Evolutionary conservation across 495 filamentous ascomycete species (phyloP).

Genomic region (Talaromyces liani): DNA sequence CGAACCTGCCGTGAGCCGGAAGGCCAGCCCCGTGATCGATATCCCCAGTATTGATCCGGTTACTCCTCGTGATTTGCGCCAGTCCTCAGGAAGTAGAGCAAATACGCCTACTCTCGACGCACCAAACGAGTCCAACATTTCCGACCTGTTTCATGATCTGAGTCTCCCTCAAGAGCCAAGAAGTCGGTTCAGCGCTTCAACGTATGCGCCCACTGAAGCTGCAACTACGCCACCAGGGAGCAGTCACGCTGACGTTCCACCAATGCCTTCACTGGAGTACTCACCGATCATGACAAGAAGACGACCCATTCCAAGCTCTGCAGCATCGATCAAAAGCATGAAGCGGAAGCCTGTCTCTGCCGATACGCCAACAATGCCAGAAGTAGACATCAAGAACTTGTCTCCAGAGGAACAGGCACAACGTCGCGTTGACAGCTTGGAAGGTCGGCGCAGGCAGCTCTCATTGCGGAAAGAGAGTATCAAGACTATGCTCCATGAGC

Average conservation of each 20-base stretch:
- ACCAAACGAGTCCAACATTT: background rate
- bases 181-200: conserved; percentile 70
- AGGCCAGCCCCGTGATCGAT: background rate
- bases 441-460: conserved; percentile 60
- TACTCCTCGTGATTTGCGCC: background rate
- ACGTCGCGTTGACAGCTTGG: conserved; percentile 58
- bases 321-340: conserved; percentile 36
- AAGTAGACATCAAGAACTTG: conserved; percentile 49
- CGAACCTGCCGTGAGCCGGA: background rate
- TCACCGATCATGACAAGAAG: conserved; percentile 41
- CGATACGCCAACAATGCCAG: conserved; percentile 29
- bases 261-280: conserved; percentile 21
- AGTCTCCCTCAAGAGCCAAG: conserved; percentile 38
- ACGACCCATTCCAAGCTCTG: conserved; percentile 36
- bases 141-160: conserved; percentile 13
- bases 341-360: conserved; percentile 45
- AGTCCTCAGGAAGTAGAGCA: background rate
- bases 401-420: conserved; percentile 50
- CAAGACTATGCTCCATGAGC: conserved; percentile 61
- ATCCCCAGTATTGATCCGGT: background rate
- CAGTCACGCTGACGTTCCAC: conserved; percentile 25
- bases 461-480: conserved; percentile 61
- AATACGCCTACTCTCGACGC: background rate
- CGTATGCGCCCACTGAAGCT: conserved; percentile 51
- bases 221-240: conserved; percentile 39